Conservation (phyloP, 495 filamentous ascomycete genomes). For the Lasiosphaeria miniovina region DNA sequence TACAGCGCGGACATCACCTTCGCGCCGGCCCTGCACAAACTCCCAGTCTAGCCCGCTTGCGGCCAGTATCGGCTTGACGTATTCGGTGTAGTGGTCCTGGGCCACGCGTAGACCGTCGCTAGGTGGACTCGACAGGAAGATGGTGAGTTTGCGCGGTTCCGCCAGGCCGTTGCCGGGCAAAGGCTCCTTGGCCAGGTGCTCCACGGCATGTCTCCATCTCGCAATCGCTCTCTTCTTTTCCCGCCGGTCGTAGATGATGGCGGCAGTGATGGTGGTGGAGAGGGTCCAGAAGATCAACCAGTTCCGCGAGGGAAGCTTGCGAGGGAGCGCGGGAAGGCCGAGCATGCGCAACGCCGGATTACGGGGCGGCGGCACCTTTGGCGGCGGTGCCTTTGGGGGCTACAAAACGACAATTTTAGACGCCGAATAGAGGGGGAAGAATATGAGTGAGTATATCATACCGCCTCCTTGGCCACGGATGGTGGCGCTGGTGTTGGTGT, state of each 20-base stretch:
- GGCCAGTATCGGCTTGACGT: constrained; percentile 89
- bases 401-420: constrained; percentile 24
- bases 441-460: constrained; percentile 9
- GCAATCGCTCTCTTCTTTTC: constrained; percentile 78
- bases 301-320: constrained; percentile 90
- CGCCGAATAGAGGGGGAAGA: not conserved
- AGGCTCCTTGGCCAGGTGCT: constrained; percentile 78
- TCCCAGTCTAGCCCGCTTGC: constrained; percentile 92
- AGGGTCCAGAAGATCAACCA: constrained; percentile 93
- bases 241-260: constrained; percentile 83
- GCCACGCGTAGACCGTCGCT: constrained; percentile 76
- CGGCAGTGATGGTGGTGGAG: constrained; percentile 69
- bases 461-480: constrained; percentile 10
- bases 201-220: constrained; percentile 84
- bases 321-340: constrained; percentile 74
- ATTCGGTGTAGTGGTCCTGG: constrained; percentile 92
- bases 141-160: constrained; percentile 80
- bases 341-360: constrained; percentile 75
- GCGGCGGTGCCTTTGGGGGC: constrained; percentile 32
- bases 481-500: constrained; percentile 11
- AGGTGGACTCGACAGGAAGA: constrained; percentile 82
- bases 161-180: constrained; percentile 52
- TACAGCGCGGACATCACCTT: constrained; percentile 81
- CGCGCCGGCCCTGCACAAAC: constrained; percentile 82
- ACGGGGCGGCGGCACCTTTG: constrained; percentile 50